Conservation (phyloP, 768 basidiomycete genomes). For the Hygrophorus pudorinus region DNA sequence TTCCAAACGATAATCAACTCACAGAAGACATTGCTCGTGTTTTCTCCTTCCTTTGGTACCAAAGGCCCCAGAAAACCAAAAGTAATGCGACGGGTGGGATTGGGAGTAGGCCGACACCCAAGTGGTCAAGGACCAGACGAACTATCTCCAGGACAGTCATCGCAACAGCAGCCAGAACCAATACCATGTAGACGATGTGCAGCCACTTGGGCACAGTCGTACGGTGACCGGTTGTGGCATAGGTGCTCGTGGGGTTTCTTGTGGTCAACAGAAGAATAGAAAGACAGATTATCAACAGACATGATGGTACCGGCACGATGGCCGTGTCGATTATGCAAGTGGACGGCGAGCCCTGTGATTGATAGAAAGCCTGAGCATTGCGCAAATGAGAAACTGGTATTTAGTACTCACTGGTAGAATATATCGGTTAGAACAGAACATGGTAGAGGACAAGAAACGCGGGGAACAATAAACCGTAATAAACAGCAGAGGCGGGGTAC, state of each 20-base stretch:
- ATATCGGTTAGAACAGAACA: slow-evolving; percentile 14
- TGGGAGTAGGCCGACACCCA: slow-evolving; percentile 22
- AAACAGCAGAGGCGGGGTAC: too few species aligned
- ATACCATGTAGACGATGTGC: slow-evolving; percentile 16
- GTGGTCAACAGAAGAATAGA: too few species aligned
- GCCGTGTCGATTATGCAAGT: slow-evolving; percentile 21
- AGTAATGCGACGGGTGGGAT: slow-evolving; percentile 14
- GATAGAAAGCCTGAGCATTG: too few species aligned
- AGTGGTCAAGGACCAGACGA: slow-evolving; percentile 16
- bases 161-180: slow-evolving; percentile 15
- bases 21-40: slow-evolving; percentile 11
- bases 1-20: slow-evolving; percentile 5
- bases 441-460: slow-evolving; percentile 4
- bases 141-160: slow-evolving; percentile 22
- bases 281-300: slow-evolving; percentile 13
- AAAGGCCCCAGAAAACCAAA: slow-evolving; percentile 12
- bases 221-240: neutral
- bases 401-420: slow-evolving; percentile 11
- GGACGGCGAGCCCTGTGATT: slow-evolving; percentile 20
- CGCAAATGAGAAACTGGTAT: neutral
- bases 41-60: slow-evolving; percentile 11
- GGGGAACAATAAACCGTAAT: too few species aligned
- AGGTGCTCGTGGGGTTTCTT: too few species aligned
- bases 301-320: slow-evolving; percentile 19
- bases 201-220: slow-evolving; percentile 11